These are phyloP conservation scores for Colletotrichum filicis DNA, from an alignment of 2,329 filamentous ascomycete species.

Conservation along the genomic window DNA sequence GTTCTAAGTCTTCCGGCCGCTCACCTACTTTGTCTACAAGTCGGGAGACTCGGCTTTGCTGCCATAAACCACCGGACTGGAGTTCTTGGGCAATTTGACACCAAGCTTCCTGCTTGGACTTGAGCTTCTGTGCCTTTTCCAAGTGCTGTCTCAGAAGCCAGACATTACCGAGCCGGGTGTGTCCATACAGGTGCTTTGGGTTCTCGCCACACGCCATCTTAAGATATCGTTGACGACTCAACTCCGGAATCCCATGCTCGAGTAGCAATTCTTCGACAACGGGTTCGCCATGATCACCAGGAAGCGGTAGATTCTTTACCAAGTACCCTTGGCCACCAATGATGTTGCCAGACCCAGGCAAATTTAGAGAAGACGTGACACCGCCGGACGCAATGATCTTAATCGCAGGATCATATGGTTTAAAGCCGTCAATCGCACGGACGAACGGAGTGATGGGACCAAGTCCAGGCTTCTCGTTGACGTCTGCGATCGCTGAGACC, in stretches of 20 bases:
- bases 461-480: slow-evolving; percentile 47
- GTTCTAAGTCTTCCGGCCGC: slow-evolving; percentile 48
- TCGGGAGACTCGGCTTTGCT: too few species aligned
- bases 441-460: slow-evolving; percentile 51
- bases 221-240: slow-evolving; percentile 49
- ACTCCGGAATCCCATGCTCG: slow-evolving; percentile 47
- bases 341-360: slow-evolving; percentile 55
- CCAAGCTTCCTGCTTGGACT: slow-evolving; percentile 47
- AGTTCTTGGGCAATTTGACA: background rate
- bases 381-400: slow-evolving; percentile 53
- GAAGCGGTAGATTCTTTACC: slow-evolving; percentile 51
- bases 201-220: slow-evolving; percentile 60
- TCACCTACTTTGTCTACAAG: slow-evolving; percentile 11
- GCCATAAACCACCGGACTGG: background rate
- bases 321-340: slow-evolving; percentile 55
- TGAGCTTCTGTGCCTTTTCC: slow-evolving; percentile 45
- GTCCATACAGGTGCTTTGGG: slow-evolving; percentile 47
- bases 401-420: slow-evolving; percentile 51
- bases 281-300: slow-evolving; percentile 48
- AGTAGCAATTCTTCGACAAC: slow-evolving; percentile 53
- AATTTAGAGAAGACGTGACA: slow-evolving; percentile 53
- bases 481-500: slow-evolving; percentile 44
- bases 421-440: slow-evolving; percentile 43
- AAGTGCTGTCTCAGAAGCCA: slow-evolving; percentile 52
- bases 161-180: slow-evolving; percentile 52